These are phyloP conservation scores for Saccharomycopsis phalli DNA, from an alignment of 1,139 yeast species.

Conservation along the genomic window DNA sequence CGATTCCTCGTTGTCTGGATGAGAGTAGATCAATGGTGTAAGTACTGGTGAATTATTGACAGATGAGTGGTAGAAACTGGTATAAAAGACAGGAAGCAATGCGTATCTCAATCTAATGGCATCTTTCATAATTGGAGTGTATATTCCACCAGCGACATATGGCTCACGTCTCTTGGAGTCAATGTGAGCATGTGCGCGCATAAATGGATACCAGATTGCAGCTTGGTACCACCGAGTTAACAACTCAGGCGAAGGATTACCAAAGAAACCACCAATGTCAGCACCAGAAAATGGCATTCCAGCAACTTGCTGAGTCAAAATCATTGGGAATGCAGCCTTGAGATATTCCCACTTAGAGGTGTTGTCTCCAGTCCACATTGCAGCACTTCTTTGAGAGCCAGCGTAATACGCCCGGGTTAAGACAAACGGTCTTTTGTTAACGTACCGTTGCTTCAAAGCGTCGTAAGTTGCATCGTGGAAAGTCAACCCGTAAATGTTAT, in stretches of 20 bases:
- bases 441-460: conserved; percentile 47
- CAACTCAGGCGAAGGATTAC: conserved; percentile 74
- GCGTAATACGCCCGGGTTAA: conserved; percentile 80
- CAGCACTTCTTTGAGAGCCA: conserved; percentile 86
- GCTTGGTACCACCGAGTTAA: conserved; percentile 92
- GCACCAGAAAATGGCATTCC: conserved; percentile 95
- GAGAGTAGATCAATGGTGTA: conserved; percentile 64
- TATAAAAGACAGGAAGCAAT: conserved; percentile 71
- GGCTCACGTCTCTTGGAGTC: conserved; percentile 92
- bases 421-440: conserved; percentile 68
- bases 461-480: conserved; percentile 73
- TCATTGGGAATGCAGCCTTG: conserved; percentile 75
- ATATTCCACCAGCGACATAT: conserved; percentile 73
- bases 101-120: conserved; percentile 67
- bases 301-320: conserved; percentile 67
- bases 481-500: conserved; percentile 73
- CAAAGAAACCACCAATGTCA: conserved; percentile 95
- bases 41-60: conserved; percentile 59
- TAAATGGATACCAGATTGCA: conserved; percentile 93
- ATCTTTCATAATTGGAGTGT: conserved; percentile 55
- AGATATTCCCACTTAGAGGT: conserved; percentile 88
- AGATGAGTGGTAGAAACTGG: conserved; percentile 64
- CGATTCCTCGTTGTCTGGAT: conserved; percentile 41
- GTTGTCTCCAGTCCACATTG: conserved; percentile 98
- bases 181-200: conserved; percentile 93